Evolutionary conservation across 805 yeast genomes (phyloP).

Genomic region (Ogataea pignaliae): DNA sequence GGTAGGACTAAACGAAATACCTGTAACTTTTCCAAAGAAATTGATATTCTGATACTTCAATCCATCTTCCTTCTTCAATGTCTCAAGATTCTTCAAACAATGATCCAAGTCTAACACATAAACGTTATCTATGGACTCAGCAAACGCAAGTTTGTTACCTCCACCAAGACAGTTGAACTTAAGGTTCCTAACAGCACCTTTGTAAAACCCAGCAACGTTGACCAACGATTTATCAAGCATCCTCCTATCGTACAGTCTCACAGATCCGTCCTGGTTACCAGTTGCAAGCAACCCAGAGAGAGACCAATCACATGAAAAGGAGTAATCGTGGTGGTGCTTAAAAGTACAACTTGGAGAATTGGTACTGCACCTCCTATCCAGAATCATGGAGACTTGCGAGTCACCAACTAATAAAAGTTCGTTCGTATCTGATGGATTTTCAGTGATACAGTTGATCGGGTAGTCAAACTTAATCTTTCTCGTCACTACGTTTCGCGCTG

Average conservation of each 20-base stretch:
- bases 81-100: not conserved
- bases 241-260: conserved; percentile 50
- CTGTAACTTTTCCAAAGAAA: conserved; percentile 55
- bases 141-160: conserved; percentile 41
- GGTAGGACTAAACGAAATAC: conserved; percentile 40
- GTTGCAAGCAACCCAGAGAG: conserved; percentile 41
- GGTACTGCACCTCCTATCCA: conserved; percentile 36
- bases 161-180: conserved; percentile 45
- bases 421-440: conserved; percentile 34
- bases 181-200: conserved; percentile 50
- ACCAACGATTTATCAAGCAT: conserved; percentile 12
- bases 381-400: conserved; percentile 35
- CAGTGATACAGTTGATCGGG: conserved; percentile 47
- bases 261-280: conserved; percentile 59
- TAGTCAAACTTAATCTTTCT: conserved; percentile 32
- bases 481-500: conserved; percentile 18
- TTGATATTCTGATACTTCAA: conserved; percentile 41
- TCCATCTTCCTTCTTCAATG: conserved; percentile 1
- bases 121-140: conserved; percentile 56
- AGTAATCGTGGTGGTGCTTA: conserved; percentile 49
- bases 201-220: conserved; percentile 16
- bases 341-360: conserved; percentile 10
- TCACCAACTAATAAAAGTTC: conserved; percentile 50
- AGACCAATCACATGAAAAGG: conserved; percentile 59
- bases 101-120: conserved; percentile 39